These are phyloP conservation scores for Cytospora leucostoma DNA, from an alignment of 2,329 filamentous ascomycete genomes.

Conservation along the genomic window DNA sequence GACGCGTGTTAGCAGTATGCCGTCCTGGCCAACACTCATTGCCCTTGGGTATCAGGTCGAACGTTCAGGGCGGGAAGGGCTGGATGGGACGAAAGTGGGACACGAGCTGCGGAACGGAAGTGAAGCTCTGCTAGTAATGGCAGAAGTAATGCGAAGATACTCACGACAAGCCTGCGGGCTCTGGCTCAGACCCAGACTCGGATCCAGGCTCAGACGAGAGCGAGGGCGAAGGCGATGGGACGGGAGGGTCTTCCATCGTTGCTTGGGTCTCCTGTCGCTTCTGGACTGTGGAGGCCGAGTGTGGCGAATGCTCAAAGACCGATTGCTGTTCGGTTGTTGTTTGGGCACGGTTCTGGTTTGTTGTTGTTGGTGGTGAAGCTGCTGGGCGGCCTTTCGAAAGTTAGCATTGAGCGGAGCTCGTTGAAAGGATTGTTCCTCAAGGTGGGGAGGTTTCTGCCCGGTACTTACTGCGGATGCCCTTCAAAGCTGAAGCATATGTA, in stretches of 20 bases:
- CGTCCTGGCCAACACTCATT: too few relatives aligned
- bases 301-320: too few relatives aligned
- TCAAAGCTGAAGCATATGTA: conserved; percentile 12
- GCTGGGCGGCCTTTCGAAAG: background rate
- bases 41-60: background rate
- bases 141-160: background rate
- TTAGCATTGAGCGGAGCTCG: background rate
- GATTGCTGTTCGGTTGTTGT: too few relatives aligned
- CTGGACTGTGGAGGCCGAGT: too few relatives aligned
- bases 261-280: too few relatives aligned
- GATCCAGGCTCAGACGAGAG: background rate
- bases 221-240: background rate
- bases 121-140: background rate
- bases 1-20: conserved; percentile 4
- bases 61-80: background rate
- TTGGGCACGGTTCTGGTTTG: background rate
- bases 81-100: background rate
- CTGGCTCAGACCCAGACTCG: background rate
- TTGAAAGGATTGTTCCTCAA: background rate
- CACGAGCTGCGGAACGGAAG: background rate
- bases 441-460: background rate
- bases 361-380: background rate
- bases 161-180: background rate
- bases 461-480: conserved; percentile 14
- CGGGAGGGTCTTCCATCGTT: background rate